Conservation (phyloP, 2,329 filamentous ascomycete genomes). For the Aspergillus felis region DNA sequence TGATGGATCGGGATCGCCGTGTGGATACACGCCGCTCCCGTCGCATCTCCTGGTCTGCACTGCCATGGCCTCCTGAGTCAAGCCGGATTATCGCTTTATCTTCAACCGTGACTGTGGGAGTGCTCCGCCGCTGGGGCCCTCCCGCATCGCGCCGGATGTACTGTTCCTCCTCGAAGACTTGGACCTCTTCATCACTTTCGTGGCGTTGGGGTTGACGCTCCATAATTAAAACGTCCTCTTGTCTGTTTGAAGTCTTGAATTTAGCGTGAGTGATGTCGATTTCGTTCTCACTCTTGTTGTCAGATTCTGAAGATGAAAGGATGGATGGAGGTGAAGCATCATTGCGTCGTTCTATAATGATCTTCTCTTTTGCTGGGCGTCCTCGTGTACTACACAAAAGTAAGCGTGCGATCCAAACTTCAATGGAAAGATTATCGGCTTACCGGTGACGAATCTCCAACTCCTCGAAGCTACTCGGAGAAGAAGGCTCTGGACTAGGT, state of each 20-base stretch:
- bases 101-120: constrained; percentile 54
- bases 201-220: constrained; percentile 10
- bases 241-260: constrained; percentile 24
- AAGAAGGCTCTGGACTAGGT: constrained; percentile 24
- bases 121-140: constrained; percentile 65
- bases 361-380: constrained; percentile 60
- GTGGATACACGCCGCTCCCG: constrained; percentile 72
- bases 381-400: constrained; percentile 25
- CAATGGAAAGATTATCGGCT: constrained; percentile 13
- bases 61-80: constrained; percentile 72
- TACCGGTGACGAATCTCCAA: constrained; percentile 55
- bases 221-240: constrained; percentile 20
- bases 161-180: constrained; percentile 54
- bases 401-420: background rate
- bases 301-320: constrained; percentile 16
- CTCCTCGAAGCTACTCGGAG: constrained; percentile 45
- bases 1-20: constrained; percentile 67
- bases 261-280: constrained; percentile 23
- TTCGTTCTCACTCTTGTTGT: constrained; percentile 19
- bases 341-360: constrained; percentile 51
- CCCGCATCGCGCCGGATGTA: constrained; percentile 67
- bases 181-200: constrained; percentile 35
- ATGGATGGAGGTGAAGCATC: constrained; percentile 41
- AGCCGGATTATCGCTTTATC: constrained; percentile 82
- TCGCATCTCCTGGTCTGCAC: constrained; percentile 69